Evolutionary conservation across 2,329 filamentous ascomycete genomes (phyloP), one percentile per base, ranked within the genome.

Genomic region (Hymenoscyphus fructigenus): DNA sequence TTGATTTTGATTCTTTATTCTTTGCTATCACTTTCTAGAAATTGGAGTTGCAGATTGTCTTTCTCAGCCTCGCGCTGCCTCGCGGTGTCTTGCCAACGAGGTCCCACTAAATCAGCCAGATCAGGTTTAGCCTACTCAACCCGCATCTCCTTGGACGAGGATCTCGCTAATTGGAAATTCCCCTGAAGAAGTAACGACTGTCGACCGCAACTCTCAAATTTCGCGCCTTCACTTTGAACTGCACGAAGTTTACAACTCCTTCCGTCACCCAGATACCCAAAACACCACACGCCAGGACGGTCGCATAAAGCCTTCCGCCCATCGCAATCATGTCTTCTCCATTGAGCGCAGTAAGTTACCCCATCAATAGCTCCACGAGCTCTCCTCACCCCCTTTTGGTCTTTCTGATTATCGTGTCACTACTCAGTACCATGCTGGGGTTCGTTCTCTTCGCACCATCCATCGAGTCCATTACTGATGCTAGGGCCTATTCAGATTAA

Each of bases 401-500:
- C 63, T 66, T 71, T 74, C 66, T 72, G 69, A 73, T 70, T 67
- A 66, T 68, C 68, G 67, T 66, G 61, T 65, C 68, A 64, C 67
- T 66, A 68, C 66, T 64, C 67, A 71, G 68, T 73, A 67, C 64
- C 69, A 70, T 62, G 65, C 70, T 69, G 65, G 67, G 65, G 69
- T 71, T 70, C 68, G 69, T 65, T 66, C 60, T 67, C 57, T 65
- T 41, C 66, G 67, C 66, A 66, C 70, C 64, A 62, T 67, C 58
- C 62, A 62, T 17, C 64, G 59, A 60, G 63, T 62, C 57, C 58
- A 55, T 67, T 69, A 72, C 74, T 73, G 65, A 75, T 66, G 57
- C 58, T 64, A 65, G 57, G 41, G 65, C 57, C 72, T 72, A 70
- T 75, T 68, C 80, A 92, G 88, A 92, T 96, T 82, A 95, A 97